Evolutionary conservation across 2,329 filamentous ascomycete species (phyloP).

Genomic region (Aspergillus versicolor): DNA sequence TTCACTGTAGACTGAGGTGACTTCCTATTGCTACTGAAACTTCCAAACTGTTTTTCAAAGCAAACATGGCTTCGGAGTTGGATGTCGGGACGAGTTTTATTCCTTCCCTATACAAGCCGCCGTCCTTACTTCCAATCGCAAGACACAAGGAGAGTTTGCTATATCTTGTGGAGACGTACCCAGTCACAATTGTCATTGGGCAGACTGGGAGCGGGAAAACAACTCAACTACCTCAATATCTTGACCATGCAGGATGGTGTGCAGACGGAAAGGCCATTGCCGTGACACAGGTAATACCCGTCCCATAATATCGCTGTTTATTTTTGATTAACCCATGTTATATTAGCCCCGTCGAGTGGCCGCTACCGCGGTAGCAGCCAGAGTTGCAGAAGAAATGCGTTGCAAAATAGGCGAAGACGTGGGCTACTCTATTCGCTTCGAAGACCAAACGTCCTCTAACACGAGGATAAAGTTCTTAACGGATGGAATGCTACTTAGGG

Average conservation of each 20-base stretch:
- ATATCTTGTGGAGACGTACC: slow-evolving; percentile 80
- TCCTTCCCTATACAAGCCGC: slow-evolving; percentile 80
- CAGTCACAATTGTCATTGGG: slow-evolving; percentile 85
- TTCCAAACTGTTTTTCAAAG: slow-evolving; percentile 6
- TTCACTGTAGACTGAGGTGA: not conserved
- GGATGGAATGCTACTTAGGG: slow-evolving; percentile 84
- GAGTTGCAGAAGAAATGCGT: slow-evolving; percentile 85
- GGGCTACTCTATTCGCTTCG: slow-evolving; percentile 88
- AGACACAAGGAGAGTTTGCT: slow-evolving; percentile 76
- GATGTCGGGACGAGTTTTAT: slow-evolving; percentile 58
- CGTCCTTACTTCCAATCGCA: slow-evolving; percentile 80
- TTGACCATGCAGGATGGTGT: slow-evolving; percentile 88
- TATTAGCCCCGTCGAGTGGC: slow-evolving; percentile 80
- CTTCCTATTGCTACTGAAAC: not conserved
- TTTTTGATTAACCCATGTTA: not conserved
- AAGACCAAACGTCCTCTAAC: slow-evolving; percentile 81
- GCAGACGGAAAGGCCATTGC: slow-evolving; percentile 77
- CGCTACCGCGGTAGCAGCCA: slow-evolving; percentile 81
- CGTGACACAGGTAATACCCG: slow-evolving; percentile 75
- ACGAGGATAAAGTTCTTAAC: slow-evolving; percentile 95
- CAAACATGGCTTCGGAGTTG: slow-evolving; percentile 43
- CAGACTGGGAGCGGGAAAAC: slow-evolving; percentile 96
- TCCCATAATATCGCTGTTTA: not conserved
- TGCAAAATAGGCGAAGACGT: slow-evolving; percentile 87
- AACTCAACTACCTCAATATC: slow-evolving; percentile 89